phyloP scores from a whole-genome alignment of 225 moss, liverwort and hornwort genomes.

The Rhytidiadelphus loreus region DNA sequence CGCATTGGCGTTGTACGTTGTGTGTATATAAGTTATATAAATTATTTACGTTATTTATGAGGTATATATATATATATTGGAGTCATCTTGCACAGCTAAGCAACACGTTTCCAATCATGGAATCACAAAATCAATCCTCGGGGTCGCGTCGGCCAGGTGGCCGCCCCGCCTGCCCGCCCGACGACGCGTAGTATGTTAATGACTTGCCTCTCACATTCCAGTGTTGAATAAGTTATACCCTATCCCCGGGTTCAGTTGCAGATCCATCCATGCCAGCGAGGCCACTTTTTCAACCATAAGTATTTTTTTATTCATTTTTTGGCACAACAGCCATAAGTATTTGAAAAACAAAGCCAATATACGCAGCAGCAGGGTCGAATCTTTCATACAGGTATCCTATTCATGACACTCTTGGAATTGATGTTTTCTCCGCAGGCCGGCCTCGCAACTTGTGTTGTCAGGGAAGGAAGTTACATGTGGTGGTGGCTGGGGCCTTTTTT shows the following conservation, averaged over 20 bases:
- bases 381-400: background rate
- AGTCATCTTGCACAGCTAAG: background rate
- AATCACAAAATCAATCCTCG: background rate
- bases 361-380: background rate
- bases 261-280: background rate
- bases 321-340: background rate
- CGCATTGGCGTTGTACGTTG: background rate
- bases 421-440: background rate
- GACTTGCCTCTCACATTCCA: background rate
- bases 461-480: background rate
- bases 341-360: background rate
- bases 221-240: background rate
- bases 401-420: background rate
- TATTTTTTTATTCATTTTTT: background rate
- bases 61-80: no score
- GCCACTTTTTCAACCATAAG: background rate
- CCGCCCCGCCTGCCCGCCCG: no score
- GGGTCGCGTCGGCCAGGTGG: background rate
- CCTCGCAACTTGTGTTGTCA: background rate
- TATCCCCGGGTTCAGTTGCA: accelerated
- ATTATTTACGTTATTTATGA: no score
- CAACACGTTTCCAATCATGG: background rate
- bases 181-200: no score
- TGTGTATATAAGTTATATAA: no score
- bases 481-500: background rate